Conservation (phyloP, 257 asterid species). For the Rehmannia glutinosa region DNA sequence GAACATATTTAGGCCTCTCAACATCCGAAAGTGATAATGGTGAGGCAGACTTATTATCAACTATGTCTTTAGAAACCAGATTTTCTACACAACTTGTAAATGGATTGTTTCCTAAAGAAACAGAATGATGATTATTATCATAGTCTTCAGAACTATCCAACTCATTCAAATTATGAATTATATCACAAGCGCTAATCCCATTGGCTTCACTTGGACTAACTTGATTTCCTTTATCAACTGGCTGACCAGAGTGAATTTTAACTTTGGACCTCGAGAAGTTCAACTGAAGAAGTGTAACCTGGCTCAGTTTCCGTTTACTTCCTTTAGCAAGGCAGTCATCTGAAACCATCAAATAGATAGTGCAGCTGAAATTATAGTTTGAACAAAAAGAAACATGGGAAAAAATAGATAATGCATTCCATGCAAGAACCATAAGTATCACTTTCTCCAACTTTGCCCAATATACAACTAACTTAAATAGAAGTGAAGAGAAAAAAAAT, state of each 20-base stretch:
- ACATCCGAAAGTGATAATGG: slow-evolving; percentile 22
- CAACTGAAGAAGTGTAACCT: slow-evolving; percentile 72
- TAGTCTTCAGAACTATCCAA: slow-evolving; percentile 26
- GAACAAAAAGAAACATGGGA: not conserved
- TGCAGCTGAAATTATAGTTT: slow-evolving; percentile 1
- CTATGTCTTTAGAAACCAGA: slow-evolving; percentile 18
- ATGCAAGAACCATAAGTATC: not conserved
- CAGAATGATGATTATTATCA: slow-evolving; percentile 10
- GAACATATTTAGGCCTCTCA: slow-evolving; percentile 26
- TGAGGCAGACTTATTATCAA: slow-evolving; percentile 16
- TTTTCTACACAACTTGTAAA: slow-evolving; percentile 22
- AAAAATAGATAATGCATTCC: not conserved
- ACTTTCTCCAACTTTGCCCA: not conserved
- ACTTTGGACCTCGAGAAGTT: slow-evolving; percentile 61
- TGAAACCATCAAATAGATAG: slow-evolving; percentile 28
- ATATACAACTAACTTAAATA: not conserved
- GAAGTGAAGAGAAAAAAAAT: not conserved
- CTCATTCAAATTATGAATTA: slow-evolving; percentile 14
- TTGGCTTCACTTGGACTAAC: slow-evolving; percentile 9
- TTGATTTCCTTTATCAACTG: slow-evolving; percentile 13
- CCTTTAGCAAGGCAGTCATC: slow-evolving; percentile 81
- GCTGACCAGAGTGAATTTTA: slow-evolving; percentile 24
- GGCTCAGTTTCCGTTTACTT: slow-evolving; percentile 70
- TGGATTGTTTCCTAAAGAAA: slow-evolving; percentile 10
- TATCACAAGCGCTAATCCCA: slow-evolving; percentile 10